Conservation (phyloP, 257 asterid genomes). For the Buddleja alternifolia region DNA sequence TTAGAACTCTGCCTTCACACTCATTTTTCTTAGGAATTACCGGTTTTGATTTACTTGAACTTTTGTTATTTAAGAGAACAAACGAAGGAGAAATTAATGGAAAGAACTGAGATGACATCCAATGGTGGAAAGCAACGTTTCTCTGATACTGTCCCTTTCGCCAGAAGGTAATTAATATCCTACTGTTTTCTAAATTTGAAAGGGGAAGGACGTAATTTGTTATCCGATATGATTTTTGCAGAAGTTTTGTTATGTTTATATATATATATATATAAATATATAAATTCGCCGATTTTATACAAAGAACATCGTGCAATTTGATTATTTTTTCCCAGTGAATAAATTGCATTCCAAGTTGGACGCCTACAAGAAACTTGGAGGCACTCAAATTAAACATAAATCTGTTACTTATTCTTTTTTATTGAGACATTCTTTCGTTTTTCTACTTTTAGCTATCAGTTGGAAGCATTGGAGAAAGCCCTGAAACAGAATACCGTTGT, state of each 20-base stretch:
- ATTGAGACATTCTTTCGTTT: constrained; percentile 3
- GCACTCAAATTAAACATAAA: background rate
- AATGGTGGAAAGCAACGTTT: constrained; percentile 37
- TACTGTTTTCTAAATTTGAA: background rate
- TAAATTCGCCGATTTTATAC: too few species aligned
- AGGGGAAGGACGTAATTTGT: background rate
- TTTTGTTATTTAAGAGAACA: constrained; percentile 19
- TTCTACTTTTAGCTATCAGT: constrained; percentile 63
- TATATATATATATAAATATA: background rate
- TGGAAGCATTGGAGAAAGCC: constrained; percentile 79
- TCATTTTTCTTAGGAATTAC: background rate
- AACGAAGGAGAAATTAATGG: constrained; percentile 30
- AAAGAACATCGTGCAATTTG: too few species aligned
- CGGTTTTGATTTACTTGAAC: background rate
- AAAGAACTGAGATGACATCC: constrained; percentile 18
- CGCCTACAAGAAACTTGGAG: background rate
- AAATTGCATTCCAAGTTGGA: too few species aligned
- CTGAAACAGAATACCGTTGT: constrained; percentile 68
- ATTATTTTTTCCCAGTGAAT: too few species aligned
- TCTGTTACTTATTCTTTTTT: background rate
- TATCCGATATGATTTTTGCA: background rate
- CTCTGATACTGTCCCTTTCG: constrained; percentile 48
- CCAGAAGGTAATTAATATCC: constrained; percentile 49
- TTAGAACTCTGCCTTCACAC: background rate
- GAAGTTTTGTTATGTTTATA: background rate